phyloP scores from a whole-genome alignment of 1,284 basidiomycete species.

The Malassezia caprae region DNA sequence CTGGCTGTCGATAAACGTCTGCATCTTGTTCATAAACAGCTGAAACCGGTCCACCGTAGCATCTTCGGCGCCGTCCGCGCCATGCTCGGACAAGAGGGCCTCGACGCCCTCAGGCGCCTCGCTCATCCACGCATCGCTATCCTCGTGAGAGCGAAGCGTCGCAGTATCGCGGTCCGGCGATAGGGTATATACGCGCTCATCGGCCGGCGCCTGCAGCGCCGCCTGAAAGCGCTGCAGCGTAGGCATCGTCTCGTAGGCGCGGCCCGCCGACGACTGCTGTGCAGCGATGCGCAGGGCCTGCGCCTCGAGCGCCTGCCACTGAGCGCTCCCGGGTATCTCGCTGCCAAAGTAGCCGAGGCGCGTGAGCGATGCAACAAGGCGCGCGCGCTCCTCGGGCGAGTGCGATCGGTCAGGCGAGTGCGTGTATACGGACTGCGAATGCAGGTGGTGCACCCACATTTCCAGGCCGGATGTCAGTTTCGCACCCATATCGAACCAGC shows the following conservation, averaged over 20 bases:
- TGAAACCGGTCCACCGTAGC: conserved; percentile 24
- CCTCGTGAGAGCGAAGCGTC: conserved; percentile 17
- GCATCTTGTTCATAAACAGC: conserved; percentile 31
- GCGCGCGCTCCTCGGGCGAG: conserved; percentile 10
- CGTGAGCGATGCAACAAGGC: conserved; percentile 21
- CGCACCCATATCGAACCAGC: conserved; percentile 35
- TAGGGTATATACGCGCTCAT: neutral
- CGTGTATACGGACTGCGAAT: neutral
- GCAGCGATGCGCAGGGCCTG: conserved; percentile 1
- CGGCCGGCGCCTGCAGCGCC: neutral
- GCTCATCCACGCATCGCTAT: conserved; percentile 33
- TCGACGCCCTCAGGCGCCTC: conserved; percentile 25
- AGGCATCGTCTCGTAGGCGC: neutral
- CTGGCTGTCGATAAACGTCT: conserved; percentile 29
- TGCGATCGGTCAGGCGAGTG: neutral
- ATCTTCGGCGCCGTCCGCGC: conserved; percentile 16
- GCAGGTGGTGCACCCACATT: conserved; percentile 19
- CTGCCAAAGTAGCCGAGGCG: conserved; percentile 35
- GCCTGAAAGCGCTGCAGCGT: neutral
- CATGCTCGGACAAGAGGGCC: conserved; percentile 12
- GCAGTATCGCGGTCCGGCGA: neutral
- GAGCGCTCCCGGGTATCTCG: conserved; percentile 26
- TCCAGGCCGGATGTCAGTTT: conserved; percentile 40
- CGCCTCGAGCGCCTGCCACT: conserved; percentile 31
- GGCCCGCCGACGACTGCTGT: neutral